Evolutionary conservation across 352 stramenopile genomes (phyloP).

Genomic region (Phytophthora rubi): DNA sequence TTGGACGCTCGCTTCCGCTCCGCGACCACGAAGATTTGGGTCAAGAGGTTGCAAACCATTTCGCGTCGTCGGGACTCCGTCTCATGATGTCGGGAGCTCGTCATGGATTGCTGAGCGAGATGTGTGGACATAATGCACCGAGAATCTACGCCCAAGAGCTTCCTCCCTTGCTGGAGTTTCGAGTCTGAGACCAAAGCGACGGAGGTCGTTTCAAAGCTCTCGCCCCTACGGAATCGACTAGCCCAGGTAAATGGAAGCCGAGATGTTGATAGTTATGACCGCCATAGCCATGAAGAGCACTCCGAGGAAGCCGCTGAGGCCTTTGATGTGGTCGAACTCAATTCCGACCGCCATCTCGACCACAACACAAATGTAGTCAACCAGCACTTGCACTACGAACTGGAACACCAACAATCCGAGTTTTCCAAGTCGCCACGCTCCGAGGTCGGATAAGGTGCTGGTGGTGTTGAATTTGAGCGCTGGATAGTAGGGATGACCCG

Average conservation of each 20-base stretch:
- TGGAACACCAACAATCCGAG: background rate
- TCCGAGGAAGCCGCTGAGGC: background rate
- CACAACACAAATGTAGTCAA: background rate
- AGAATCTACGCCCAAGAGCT: too few relatives aligned
- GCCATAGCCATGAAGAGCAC: conserved; percentile 2
- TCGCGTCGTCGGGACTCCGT: conserved; percentile 23
- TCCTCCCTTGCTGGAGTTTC: conserved; percentile 21
- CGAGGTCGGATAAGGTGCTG: background rate
- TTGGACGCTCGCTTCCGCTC: conserved; percentile 34
- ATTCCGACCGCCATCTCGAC: background rate
- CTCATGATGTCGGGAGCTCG: conserved; percentile 8
- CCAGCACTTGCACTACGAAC: background rate
- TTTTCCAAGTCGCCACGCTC: background rate
- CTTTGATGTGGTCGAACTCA: background rate
- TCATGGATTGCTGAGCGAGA: background rate
- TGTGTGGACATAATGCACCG: conserved; percentile 18
- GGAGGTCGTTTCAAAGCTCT: conserved; percentile 26
- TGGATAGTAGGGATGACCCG: background rate
- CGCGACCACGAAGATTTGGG: conserved; percentile 52
- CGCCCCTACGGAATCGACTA: background rate
- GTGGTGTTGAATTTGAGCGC: background rate
- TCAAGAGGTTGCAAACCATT: conserved; percentile 46
- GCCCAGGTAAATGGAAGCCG: conserved; percentile 1
- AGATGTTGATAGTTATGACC: conserved; percentile 1
- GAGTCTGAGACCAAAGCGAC: conserved; percentile 20